Evolutionary conservation across 2,329 filamentous ascomycete genomes (phyloP).

Genomic region (Ophiostoma fasciatum): DNA sequence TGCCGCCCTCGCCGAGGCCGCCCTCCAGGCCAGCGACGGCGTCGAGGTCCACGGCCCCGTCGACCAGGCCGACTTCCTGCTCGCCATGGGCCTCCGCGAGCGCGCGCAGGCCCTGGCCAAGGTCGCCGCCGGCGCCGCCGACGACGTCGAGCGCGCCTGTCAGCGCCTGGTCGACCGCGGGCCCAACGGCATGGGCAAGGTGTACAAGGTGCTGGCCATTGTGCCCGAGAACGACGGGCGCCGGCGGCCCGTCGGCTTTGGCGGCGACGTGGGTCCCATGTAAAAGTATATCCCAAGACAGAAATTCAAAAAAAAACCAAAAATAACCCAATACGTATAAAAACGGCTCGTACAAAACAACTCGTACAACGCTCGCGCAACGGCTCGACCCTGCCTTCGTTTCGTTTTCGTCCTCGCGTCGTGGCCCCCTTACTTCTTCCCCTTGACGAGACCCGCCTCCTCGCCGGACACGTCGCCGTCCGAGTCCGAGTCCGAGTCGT

Average conservation of each 20-base stretch:
- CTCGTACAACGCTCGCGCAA: not conserved
- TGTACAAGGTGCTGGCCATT: conserved; percentile 89
- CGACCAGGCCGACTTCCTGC: conserved; percentile 67
- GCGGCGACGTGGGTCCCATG: conserved; percentile 42
- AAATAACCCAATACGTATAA: too few species aligned
- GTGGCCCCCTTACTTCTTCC: conserved; percentile 21
- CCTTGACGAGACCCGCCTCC: conserved; percentile 40
- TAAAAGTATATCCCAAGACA: not conserved
- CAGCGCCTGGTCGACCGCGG: conserved; percentile 71
- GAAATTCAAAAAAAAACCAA: not conserved
- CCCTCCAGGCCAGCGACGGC: conserved; percentile 56
- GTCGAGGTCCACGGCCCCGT: conserved; percentile 90
- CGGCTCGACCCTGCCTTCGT: too few species aligned
- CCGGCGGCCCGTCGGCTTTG: conserved; percentile 80
- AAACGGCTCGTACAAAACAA: not conserved
- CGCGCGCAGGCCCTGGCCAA: conserved; percentile 54
- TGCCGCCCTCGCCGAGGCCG: conserved; percentile 67
- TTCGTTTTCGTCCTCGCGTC: not conserved
- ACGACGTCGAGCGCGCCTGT: conserved; percentile 59
- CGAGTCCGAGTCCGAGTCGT: conserved; percentile 71
- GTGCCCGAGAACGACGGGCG: conserved; percentile 63
- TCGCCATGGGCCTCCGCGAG: conserved; percentile 68
- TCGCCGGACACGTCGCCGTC: conserved; percentile 46
- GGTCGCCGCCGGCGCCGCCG: conserved; percentile 25
- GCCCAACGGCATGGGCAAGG: conserved; percentile 76